A percentile compares a stretch with the other conserved stretches of the same genome.
phyloP scores from a whole-genome alignment of 164 flowering plant genomes.

The Euptelea pleiosperma region DNA sequence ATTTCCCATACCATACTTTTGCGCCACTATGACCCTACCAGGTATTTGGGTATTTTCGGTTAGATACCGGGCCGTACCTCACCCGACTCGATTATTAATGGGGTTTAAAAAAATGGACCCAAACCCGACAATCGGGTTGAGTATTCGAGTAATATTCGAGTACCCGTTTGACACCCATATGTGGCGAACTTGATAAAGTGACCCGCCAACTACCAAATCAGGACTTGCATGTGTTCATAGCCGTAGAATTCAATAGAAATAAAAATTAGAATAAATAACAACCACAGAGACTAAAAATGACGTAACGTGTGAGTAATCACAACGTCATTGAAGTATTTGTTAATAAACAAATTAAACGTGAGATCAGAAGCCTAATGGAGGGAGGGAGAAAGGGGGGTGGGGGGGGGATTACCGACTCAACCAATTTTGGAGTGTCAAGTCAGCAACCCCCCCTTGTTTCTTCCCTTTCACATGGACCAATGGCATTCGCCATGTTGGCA shows the following conservation, averaged over 20 bases:
- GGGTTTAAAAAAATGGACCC: neutral
- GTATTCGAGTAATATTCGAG: too few relatives aligned
- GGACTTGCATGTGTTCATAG: neutral
- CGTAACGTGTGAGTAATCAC: conserved; percentile 3
- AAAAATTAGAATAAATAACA: neutral
- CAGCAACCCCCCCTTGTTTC: neutral
- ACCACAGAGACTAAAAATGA: too few relatives aligned
- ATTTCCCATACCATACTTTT: too few relatives aligned
- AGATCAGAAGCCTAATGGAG: too few relatives aligned
- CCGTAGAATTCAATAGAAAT: neutral
- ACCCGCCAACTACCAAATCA: neutral
- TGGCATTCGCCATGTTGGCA: too few relatives aligned
- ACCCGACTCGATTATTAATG: too few relatives aligned
- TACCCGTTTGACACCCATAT: neutral
- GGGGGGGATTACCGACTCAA: neutral
- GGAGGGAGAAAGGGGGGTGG: too few relatives aligned
- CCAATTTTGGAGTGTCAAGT: neutral
- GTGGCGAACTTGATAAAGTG: neutral
- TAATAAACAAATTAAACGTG: neutral
- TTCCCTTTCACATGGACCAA: too few relatives aligned
- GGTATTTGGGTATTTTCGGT: too few relatives aligned
- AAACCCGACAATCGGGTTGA: neutral
- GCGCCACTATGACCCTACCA: too few relatives aligned
- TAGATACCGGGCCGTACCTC: too few relatives aligned
- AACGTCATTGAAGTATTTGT: neutral